A percentile compares a stretch with the other conserved stretches of the same genome.
These are phyloP conservation scores for Cyclotella kingstonii DNA, from an alignment of 108 stramenopile species.

Conservation along the genomic window DNA sequence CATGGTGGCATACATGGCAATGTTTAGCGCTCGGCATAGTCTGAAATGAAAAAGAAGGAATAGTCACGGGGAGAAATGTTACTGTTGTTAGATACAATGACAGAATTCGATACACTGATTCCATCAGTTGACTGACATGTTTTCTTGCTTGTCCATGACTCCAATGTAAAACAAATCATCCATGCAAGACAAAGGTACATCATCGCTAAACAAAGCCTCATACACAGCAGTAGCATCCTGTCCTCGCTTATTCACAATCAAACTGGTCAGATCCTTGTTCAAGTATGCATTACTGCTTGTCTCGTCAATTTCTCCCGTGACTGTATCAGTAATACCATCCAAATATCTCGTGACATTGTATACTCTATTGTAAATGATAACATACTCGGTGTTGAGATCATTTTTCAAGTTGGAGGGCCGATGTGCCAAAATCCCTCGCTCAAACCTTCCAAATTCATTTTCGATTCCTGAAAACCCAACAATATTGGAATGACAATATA, in stretches of 20 bases:
- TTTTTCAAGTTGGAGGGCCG: constrained; percentile 23
- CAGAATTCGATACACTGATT: background rate
- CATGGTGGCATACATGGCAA: constrained; percentile 51
- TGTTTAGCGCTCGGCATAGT: constrained; percentile 26
- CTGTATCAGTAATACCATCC: constrained; percentile 20
- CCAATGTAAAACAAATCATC: constrained; percentile 48
- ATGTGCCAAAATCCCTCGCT: constrained; percentile 31
- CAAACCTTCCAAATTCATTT: constrained; percentile 28
- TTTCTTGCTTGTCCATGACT: constrained; percentile 35
- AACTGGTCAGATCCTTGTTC: constrained; percentile 29
- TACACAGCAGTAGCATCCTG: constrained; percentile 50
- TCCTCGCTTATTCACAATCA: constrained; percentile 49
- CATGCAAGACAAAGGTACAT: constrained; percentile 35
- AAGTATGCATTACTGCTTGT: constrained; percentile 49
- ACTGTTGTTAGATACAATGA: background rate
- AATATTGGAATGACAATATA: constrained; percentile 32
- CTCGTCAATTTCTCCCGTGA: constrained; percentile 22
- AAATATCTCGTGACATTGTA: constrained; percentile 53
- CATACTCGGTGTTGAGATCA: constrained; percentile 33
- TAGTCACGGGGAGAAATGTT: background rate
- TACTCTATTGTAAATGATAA: constrained; percentile 41
- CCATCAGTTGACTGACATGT: constrained; percentile 10
- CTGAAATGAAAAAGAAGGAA: background rate
- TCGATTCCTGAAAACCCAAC: constrained; percentile 32
- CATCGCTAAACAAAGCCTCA: constrained; percentile 40